These are phyloP conservation scores for Arthonia radiata DNA, from an alignment of 495 filamentous ascomycete genomes.

Conservation along the genomic window DNA sequence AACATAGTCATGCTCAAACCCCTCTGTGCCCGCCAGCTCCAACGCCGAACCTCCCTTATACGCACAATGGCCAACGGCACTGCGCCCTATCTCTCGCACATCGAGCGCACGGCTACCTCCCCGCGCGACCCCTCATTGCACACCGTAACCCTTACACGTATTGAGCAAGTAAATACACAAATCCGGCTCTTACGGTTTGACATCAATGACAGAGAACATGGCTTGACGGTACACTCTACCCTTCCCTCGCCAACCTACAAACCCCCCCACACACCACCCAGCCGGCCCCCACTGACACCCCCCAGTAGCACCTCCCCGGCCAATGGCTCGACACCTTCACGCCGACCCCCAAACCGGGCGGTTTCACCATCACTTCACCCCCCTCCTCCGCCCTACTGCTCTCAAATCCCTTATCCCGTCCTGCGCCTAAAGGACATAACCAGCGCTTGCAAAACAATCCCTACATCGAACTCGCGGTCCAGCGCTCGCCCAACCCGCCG, in stretches of 20 bases:
- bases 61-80: no score
- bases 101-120: constrained; percentile 45
- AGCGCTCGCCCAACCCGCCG: constrained; percentile 40
- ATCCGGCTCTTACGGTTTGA: constrained; percentile 25
- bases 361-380: constrained; percentile 69
- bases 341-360: constrained; percentile 38
- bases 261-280: constrained; percentile 1
- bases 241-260: constrained; percentile 11
- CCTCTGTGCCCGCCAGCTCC: no score
- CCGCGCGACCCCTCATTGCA: constrained; percentile 29
- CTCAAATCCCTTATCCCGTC: constrained; percentile 2
- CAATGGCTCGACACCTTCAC: constrained; percentile 81
- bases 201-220: constrained; percentile 8
- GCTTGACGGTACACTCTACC: constrained; percentile 13
- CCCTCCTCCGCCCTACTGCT: constrained; percentile 18
- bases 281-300: constrained; percentile 5
- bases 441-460: no score
- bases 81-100: constrained; percentile 17
- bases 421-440: no score
- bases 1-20: no score
- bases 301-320: constrained; percentile 44
- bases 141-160: constrained; percentile 6
- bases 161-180: constrained; percentile 24
- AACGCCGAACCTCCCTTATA: no score
- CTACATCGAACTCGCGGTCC: constrained; percentile 53